Evolutionary conservation across 106 monocot genomes (phyloP).

Genomic region (Allium fistulosum): DNA sequence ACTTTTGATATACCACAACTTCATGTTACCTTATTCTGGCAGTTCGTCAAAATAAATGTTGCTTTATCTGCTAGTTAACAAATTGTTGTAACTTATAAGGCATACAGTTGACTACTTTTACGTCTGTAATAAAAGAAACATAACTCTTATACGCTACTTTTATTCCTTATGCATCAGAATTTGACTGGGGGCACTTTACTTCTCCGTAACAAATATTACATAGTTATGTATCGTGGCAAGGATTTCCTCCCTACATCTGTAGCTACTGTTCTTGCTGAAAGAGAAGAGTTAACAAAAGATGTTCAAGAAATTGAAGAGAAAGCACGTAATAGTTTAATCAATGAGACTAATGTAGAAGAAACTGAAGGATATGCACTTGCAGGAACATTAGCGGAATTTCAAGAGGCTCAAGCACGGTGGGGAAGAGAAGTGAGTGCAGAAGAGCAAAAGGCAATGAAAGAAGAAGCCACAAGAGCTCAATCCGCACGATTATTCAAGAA

Average conservation of each 20-base stretch:
- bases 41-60: no score
- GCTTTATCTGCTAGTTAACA: no score
- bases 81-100: no score
- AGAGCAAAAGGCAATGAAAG: conserved; percentile 68
- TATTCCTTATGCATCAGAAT: conserved; percentile 25
- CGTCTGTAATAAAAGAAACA: neutral
- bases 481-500: conserved; percentile 48
- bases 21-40: no score
- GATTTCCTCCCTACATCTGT: conserved; percentile 89
- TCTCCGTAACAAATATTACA: conserved; percentile 89
- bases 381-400: conserved; percentile 94
- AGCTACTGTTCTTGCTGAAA: conserved; percentile 74
- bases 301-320: conserved; percentile 82
- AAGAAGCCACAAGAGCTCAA: conserved; percentile 54
- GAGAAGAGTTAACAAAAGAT: conserved; percentile 74
- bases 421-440: conserved; percentile 66
- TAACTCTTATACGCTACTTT: neutral
- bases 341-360: conserved; percentile 17
- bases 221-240: conserved; percentile 97
- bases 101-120: no score
- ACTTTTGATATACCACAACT: no score
- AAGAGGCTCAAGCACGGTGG: conserved; percentile 85
- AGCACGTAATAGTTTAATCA: conserved; percentile 21
- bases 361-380: conserved; percentile 62
- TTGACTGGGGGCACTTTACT: conserved; percentile 89